Conservation (phyloP, 805 yeast genomes). For the Peterozyma xylosa region DNA sequence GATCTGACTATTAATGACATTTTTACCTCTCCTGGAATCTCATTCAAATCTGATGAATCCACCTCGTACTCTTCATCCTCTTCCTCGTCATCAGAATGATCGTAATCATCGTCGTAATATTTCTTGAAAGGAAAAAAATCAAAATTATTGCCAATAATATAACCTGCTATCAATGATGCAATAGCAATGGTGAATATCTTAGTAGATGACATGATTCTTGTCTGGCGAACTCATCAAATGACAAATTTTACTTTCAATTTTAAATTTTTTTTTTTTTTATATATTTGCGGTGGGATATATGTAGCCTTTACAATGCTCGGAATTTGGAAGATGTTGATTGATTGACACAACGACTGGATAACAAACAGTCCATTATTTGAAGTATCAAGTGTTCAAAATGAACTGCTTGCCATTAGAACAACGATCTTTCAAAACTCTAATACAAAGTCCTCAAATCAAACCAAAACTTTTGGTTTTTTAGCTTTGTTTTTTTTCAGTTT, state of each 20-base stretch:
- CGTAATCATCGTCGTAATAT: slow-evolving; percentile 20
- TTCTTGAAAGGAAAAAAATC: slow-evolving; percentile 6
- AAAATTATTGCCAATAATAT: slow-evolving; percentile 9
- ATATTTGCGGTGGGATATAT: no score
- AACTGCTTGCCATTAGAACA: no score
- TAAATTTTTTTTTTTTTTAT: no score
- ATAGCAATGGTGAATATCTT: slow-evolving; percentile 9
- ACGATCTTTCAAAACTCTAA: no score
- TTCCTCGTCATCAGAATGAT: slow-evolving; percentile 33
- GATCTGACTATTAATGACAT: slow-evolving; percentile 87
- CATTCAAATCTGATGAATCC: slow-evolving; percentile 53
- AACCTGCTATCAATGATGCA: not conserved
- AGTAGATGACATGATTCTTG: not conserved
- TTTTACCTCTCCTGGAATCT: slow-evolving; percentile 69
- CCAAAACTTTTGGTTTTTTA: slow-evolving; percentile 26
- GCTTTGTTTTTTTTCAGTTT: slow-evolving; percentile 35
- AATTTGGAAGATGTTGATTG: no score
- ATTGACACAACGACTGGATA: no score
- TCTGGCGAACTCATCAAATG: not conserved
- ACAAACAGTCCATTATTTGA: no score
- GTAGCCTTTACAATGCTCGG: no score
- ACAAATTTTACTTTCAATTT: no score
- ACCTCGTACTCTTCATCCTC: slow-evolving; percentile 51
- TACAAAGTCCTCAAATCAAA: slow-evolving; percentile 11
- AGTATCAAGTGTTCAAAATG: no score